phyloP scores from a whole-genome alignment of 2,329 filamentous ascomycete species.

The Trichophyton simii region DNA sequence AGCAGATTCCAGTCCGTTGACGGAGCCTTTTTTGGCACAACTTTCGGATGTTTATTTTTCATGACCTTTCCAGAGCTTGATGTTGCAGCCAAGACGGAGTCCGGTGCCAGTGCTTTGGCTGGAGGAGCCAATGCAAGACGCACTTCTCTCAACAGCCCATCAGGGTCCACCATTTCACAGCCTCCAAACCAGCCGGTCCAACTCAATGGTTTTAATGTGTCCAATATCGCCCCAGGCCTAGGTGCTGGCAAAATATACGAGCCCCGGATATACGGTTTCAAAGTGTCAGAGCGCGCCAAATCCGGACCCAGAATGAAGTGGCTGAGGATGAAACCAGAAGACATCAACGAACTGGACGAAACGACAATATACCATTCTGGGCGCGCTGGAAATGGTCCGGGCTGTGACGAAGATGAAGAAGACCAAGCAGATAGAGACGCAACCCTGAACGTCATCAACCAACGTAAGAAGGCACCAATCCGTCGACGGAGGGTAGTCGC shows the following conservation, averaged over 20 bases:
- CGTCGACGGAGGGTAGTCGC: slow-evolving; percentile 24
- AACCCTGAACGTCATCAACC: slow-evolving; percentile 27
- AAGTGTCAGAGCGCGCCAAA: slow-evolving; percentile 77
- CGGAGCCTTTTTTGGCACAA: slow-evolving; percentile 94
- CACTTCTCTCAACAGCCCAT: slow-evolving; percentile 17
- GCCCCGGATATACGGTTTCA: slow-evolving; percentile 91
- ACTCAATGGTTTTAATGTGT: slow-evolving; percentile 76
- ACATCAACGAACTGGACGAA: slow-evolving; percentile 78
- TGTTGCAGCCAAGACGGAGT: slow-evolving; percentile 54
- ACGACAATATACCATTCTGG: slow-evolving; percentile 26
- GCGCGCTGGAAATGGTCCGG: slow-evolving; percentile 19
- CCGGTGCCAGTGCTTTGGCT: slow-evolving; percentile 19
- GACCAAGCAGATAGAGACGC: slow-evolving; percentile 28
- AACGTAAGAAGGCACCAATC: slow-evolving; percentile 33
- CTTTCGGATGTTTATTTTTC: slow-evolving; percentile 92
- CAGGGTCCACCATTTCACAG: slow-evolving; percentile 16
- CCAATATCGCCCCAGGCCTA: slow-evolving; percentile 79
- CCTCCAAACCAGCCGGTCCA: slow-evolving; percentile 37
- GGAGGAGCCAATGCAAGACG: slow-evolving; percentile 15
- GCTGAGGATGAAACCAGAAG: slow-evolving; percentile 70
- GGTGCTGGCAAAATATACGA: slow-evolving; percentile 79
- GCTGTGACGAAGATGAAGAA: slow-evolving; percentile 17
- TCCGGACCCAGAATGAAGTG: slow-evolving; percentile 95
- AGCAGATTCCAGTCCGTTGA: slow-evolving; percentile 95
- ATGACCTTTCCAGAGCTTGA: slow-evolving; percentile 97